Percentiles rank a stretch among this genome's conserved stretches.
phyloP scores from a whole-genome alignment of 2,329 filamentous ascomycete species.

The Aspergillus sp. region DNA sequence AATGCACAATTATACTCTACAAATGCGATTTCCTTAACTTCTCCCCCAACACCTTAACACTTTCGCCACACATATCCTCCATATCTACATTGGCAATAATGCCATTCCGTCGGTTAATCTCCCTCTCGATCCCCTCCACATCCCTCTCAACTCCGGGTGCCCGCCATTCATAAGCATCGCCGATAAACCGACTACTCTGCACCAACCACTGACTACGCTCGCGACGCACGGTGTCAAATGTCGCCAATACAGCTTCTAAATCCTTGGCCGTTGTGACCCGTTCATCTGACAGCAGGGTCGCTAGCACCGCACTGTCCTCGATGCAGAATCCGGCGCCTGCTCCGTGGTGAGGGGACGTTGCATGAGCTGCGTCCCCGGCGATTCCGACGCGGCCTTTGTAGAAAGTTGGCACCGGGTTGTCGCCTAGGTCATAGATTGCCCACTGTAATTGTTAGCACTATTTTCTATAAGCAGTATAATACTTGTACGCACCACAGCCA shows the following conservation, averaged over 20 bases:
- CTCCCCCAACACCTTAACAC: neutral
- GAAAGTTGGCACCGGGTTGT: slow-evolving; percentile 33
- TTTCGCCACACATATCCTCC: neutral
- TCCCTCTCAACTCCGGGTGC: neutral
- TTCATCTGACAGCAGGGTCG: slow-evolving; percentile 18
- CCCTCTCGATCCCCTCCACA: neutral
- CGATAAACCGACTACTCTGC: slow-evolving; percentile 3
- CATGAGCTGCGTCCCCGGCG: slow-evolving; percentile 37
- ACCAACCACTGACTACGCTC: slow-evolving; percentile 9
- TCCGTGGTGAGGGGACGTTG: slow-evolving; percentile 38
- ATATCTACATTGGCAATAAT: slow-evolving; percentile 1
- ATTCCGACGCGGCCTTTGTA: slow-evolving; percentile 28
- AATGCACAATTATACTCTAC: neutral
- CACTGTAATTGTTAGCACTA: slow-evolving; percentile 18
- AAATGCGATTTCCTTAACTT: neutral
- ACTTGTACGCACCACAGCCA: slow-evolving; percentile 16
- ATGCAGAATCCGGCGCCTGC: slow-evolving; percentile 29
- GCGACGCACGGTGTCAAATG: slow-evolving; percentile 15
- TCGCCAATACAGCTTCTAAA: slow-evolving; percentile 21
- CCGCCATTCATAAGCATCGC: slow-evolving; percentile 10
- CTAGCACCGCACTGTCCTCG: slow-evolving; percentile 26
- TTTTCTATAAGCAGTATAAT: neutral
- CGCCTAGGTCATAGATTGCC: slow-evolving; percentile 36
- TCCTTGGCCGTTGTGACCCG: slow-evolving; percentile 14
- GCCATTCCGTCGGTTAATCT: neutral